Base-by-base conservation (phyloP, 176 grass and related monocot genomes). In the Guadua angustifolia region DNA sequence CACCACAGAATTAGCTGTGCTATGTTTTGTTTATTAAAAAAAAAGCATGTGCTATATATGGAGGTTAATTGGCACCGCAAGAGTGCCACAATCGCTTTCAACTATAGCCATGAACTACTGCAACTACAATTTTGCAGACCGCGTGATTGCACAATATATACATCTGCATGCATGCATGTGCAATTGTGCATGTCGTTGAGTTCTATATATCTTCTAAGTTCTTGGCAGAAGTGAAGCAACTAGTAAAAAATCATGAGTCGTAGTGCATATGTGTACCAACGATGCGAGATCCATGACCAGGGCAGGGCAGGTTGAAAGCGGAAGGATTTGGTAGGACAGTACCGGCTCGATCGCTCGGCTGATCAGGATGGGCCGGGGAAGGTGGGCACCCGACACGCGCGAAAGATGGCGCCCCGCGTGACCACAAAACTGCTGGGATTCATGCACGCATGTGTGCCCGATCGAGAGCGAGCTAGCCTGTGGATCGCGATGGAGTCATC, bases 401-500 rank as follows among this genome's bases (percentile, higher is more conserved):
- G 68, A 73, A 82, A 69, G 68, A 15, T 33, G 80, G 40, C 55
- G 80, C 58, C 55, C 39, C 42, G 65, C 45, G 55, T 52, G 77
- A 38, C 77, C 61, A 13, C 19, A 39, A 67, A 79, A 67, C 26
- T 19, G 76, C 42, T 39, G 14, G 74, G 56, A 68, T 80, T 24
- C 62, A 32, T 3, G 11, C 0, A 67, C 78, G 61, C 78, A 80
- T 80, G 78, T 67, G 78, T 5, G 53, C 25, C 5, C 15, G 75
- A 72, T 45, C 42, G 56, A 50, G 55, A 52, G 58, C 17, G n/a
- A 74, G 69, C 45, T 36, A 84, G 58, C 49, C 46, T 47, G 78
- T 87, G 78, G 85, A 81, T 75, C 85, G 78, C 70, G 38, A 66
- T 74, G 61, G 60, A 81, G 70, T 87, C 85, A 87, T n/a, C 78